Evolutionary conservation across 2,329 filamentous ascomycete genomes (phyloP).

Genomic region (Arthrobotrys megalospora): DNA sequence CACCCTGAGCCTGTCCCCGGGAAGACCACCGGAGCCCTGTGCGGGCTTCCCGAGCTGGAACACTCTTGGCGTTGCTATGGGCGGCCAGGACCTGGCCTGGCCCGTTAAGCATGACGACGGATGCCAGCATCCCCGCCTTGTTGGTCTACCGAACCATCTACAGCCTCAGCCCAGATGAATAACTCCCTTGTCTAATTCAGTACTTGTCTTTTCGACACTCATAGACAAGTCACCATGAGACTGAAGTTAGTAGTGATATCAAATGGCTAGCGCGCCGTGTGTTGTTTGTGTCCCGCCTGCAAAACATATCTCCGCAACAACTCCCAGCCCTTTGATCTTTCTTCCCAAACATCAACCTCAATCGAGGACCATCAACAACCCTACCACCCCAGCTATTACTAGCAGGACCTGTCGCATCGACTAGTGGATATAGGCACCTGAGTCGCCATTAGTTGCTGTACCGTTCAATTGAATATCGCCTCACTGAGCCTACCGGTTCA

Average conservation of each 20-base stretch:
- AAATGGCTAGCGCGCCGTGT: background rate
- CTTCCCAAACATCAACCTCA: constrained; percentile 19
- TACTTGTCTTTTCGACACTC: too few species aligned
- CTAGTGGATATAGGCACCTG: background rate
- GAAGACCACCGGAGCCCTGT: background rate
- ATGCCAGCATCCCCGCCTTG: too few species aligned
- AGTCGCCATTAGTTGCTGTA: constrained; percentile 7
- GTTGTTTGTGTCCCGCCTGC: background rate
- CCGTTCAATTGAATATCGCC: background rate
- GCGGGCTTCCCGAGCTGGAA: background rate
- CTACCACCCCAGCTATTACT: constrained; percentile 3
- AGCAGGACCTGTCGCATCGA: background rate
- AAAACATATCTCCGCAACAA: background rate
- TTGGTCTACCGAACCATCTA: too few species aligned
- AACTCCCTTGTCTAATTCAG: too few species aligned
- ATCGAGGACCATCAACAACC: background rate
- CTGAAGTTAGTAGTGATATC: too few species aligned
- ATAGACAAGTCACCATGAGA: too few species aligned
- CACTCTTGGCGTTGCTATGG: constrained; percentile 8
- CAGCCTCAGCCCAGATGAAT: too few species aligned
- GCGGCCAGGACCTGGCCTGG: background rate
- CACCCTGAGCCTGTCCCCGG: constrained; percentile 13
- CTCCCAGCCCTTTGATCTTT: background rate
- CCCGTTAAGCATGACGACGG: too few species aligned
- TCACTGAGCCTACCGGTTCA: background rate